These are phyloP conservation scores for Penicillium sp. DNA, from an alignment of 2,329 filamentous ascomycete genomes.

Conservation along the genomic window DNA sequence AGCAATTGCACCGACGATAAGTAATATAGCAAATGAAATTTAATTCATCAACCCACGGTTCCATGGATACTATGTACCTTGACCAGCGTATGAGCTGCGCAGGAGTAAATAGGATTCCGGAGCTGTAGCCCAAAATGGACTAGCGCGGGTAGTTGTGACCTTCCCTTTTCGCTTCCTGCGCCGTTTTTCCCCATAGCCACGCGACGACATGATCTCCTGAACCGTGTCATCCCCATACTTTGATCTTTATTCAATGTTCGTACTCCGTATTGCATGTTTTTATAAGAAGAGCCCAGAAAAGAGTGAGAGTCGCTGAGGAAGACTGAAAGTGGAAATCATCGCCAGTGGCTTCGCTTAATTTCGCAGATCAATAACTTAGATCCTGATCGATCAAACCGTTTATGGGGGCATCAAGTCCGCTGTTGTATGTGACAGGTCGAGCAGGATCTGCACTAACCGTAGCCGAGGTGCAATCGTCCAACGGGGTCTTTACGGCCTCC, in stretches of 20 bases:
- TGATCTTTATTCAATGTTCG: neutral
- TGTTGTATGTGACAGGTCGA: constrained; percentile 34
- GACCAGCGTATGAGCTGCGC: neutral
- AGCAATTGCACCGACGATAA: neutral
- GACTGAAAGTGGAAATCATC: neutral
- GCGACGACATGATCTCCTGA: constrained; percentile 17
- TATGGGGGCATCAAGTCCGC: constrained; percentile 27
- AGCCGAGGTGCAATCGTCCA: constrained; percentile 21
- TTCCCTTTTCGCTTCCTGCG: constrained; percentile 21
- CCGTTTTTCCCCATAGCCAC: constrained; percentile 19
- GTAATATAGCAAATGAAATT: neutral
- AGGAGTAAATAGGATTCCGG: neutral
- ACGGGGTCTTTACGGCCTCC: constrained; percentile 28
- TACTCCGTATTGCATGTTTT: neutral
- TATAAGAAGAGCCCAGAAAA: neutral
- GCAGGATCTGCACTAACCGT: constrained; percentile 30
- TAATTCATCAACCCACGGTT: neutral
- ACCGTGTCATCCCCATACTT: constrained; percentile 9
- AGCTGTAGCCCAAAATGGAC: constrained; percentile 2
- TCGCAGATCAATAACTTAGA: constrained; percentile 3
- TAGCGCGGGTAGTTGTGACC: constrained; percentile 16
- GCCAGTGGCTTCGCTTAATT: neutral
- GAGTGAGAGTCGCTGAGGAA: neutral
- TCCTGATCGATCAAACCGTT: constrained; percentile 36
- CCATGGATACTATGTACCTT: neutral